Conservation (phyloP, 768 basidiomycete species). For the Lactarius deliciosus region DNA sequence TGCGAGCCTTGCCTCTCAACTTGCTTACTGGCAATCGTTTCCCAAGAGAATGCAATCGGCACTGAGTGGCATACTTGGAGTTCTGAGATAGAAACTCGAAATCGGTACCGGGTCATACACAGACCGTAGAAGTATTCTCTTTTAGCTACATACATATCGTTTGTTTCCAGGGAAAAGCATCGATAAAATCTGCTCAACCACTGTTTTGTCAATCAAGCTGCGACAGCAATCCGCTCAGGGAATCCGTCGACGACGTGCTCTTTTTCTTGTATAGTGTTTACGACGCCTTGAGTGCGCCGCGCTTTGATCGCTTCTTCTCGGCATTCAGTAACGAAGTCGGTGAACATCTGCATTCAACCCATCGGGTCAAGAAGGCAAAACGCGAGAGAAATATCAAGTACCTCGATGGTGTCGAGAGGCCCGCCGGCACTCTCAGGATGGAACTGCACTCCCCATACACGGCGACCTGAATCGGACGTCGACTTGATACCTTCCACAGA, state of each 20-base stretch:
- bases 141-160: background rate
- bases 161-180: background rate
- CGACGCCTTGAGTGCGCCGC: slow-evolving; percentile 23
- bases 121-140: background rate
- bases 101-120: too few relatives aligned
- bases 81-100: too few relatives aligned
- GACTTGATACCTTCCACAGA: slow-evolving; percentile 99
- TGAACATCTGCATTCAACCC: slow-evolving; percentile 70
- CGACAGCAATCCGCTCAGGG: slow-evolving; percentile 32
- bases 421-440: slow-evolving; percentile 98
- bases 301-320: slow-evolving; percentile 50
- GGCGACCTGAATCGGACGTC: slow-evolving; percentile 82
- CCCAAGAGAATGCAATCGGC: too few relatives aligned
- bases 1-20: too few relatives aligned
- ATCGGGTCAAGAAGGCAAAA: slow-evolving; percentile 9
- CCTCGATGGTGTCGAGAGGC: slow-evolving; percentile 98
- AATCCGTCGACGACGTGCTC: slow-evolving; percentile 26
- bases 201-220: slow-evolving; percentile 29
- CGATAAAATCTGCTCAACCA: background rate
- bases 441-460: slow-evolving; percentile 98
- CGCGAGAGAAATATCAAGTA: slow-evolving; percentile 34
- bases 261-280: slow-evolving; percentile 31
- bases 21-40: too few relatives aligned
- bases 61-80: too few relatives aligned
- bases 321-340: slow-evolving; percentile 86